Base-by-base conservation (phyloP, 768 basidiomycete species). In the Paxillus ammoniavirescens region DNA sequence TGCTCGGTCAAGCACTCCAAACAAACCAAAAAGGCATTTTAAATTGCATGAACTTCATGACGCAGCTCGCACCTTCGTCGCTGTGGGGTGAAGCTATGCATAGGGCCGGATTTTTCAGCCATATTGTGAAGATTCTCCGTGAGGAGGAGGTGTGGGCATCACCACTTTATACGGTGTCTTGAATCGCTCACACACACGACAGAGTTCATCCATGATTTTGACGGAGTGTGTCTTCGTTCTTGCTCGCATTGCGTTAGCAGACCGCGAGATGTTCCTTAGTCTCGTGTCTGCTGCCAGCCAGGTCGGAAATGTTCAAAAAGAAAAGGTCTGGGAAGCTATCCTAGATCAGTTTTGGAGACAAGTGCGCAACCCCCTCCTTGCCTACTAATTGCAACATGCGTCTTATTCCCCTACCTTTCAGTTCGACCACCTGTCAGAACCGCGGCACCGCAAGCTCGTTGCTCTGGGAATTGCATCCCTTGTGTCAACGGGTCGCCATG, bases 381-480 rank as follows among this genome's bases (percentile, higher is more conserved):
- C 21, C 44, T 43, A 33, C 47, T 33, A n/a, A n/a, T 28, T 42
- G 15, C 5, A 15, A 14, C 28, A 42, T 45, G 21, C 21, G 44
- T 37, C 42, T 55, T 10, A 50, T 47, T 48, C 52, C 15, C 56
- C 18, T 42, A 23, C 26, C 8, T 26, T 15, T 38, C 61, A 96
- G 93, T 92, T 94, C 66, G 93, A 96, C 68, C 89, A 86, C 65
- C 89, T 94, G 84, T 88, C 89, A 14, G 90, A 94, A 65, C 85
- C 91, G 1, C 81, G 86, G 9, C 81, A 88, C 56, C 84, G 93
- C 53, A 96, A 96, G 72, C 75, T 96, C 52, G 73, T 82, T 23
- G 91, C 92, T 10, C 86, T 96, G 76, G 91, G 88, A 2, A 81
- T 91, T 42, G 89, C 90, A 2, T 75, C 80, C 42, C 78, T 95